Conservation (phyloP, 345 rosid genomes). For the Moricandia moricandioides region DNA sequence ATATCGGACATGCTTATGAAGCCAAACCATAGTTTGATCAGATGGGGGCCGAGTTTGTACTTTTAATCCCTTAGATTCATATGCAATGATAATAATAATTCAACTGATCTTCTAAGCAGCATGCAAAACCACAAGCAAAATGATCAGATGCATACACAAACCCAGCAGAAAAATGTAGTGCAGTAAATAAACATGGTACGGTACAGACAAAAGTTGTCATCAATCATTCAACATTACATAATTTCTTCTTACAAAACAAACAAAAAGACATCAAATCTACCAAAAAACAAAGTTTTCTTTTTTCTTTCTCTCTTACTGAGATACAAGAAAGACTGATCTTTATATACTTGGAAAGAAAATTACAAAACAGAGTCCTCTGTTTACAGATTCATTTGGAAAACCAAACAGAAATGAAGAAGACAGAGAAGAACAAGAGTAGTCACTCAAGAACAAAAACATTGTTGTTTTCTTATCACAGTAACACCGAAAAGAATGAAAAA, state of each 20-base stretch:
- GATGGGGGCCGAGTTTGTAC: no score
- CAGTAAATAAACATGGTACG: neutral
- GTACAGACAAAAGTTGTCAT: neutral
- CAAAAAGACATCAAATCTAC: constrained; percentile 2
- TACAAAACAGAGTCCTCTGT: constrained; percentile 27
- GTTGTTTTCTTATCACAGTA: constrained; percentile 5
- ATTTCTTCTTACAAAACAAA: neutral
- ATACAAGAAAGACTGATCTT: neutral
- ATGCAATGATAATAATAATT: no score
- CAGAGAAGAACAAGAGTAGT: neutral
- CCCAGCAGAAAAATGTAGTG: neutral
- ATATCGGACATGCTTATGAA: constrained; percentile 86
- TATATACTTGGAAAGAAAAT: neutral
- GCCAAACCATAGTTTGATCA: constrained; percentile 84
- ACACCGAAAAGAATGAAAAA: neutral
- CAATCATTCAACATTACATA: neutral
- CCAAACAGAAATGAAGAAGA: neutral
- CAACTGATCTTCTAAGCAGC: no score
- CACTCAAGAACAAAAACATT: constrained; percentile 5
- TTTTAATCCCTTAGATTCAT: no score
- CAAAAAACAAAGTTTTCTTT: neutral
- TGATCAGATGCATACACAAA: neutral
- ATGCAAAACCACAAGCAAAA: neutral
- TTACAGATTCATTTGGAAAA: neutral
- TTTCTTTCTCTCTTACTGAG: constrained; percentile 6